These are phyloP conservation scores for Volvox reticuliferus DNA, from an alignment of 139 green algal species.

Conservation along the genomic window DNA sequence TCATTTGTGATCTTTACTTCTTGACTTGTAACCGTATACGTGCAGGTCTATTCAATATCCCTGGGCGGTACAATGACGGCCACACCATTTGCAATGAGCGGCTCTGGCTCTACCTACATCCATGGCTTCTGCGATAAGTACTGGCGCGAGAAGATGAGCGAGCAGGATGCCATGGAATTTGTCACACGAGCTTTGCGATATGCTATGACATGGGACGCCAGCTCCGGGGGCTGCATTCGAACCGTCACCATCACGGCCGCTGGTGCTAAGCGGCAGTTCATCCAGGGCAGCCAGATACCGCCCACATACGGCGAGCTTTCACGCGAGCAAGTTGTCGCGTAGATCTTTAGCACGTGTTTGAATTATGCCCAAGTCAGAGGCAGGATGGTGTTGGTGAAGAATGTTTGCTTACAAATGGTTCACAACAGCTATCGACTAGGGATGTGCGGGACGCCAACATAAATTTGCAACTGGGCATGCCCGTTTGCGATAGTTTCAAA, in stretches of 20 bases:
- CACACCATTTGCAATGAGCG: slow-evolving; percentile 82
- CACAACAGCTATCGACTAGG: too few species aligned
- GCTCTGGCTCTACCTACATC: slow-evolving; percentile 93
- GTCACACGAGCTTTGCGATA: slow-evolving; percentile 80
- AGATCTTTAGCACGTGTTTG: not conserved
- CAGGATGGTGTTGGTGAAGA: too few species aligned
- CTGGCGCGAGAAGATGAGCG: slow-evolving; percentile 80
- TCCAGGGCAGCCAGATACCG: slow-evolving; percentile 62
- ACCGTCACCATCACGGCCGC: slow-evolving; percentile 79
- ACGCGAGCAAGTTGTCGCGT: not conserved
- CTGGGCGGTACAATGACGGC: slow-evolving; percentile 88
- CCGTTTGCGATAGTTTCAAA: too few species aligned
- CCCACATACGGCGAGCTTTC: slow-evolving; percentile 54
- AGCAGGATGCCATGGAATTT: slow-evolving; percentile 85
- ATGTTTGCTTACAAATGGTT: too few species aligned
- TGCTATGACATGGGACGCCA: slow-evolving; percentile 90
- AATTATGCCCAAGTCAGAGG: too few species aligned
- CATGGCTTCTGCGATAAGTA: slow-evolving; percentile 85
- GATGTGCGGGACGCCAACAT: too few species aligned
- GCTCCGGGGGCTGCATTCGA: slow-evolving; percentile 86
- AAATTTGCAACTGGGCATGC: too few species aligned
- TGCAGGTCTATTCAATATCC: slow-evolving; percentile 66
- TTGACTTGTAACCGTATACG: too few species aligned
- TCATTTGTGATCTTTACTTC: too few species aligned
- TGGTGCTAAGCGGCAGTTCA: slow-evolving; percentile 76